Evolutionary conservation across 2,329 filamentous ascomycete genomes (phyloP), one percentile per base, ranked within the genome.

Genomic region (Microsporum ferrugineum): DNA sequence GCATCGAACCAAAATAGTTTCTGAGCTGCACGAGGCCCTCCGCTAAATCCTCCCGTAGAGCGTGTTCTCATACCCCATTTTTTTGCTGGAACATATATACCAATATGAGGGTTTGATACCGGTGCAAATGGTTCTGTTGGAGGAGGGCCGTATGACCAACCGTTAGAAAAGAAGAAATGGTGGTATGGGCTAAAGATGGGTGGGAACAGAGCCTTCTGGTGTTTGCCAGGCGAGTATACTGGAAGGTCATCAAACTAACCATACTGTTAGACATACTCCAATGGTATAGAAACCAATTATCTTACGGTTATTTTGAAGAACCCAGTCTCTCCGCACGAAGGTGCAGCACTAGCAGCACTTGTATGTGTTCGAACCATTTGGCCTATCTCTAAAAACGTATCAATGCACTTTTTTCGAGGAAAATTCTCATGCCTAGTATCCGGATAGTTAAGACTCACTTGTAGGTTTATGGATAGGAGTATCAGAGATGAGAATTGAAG

Each of bases 1-100:
- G 77, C 77, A 65, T 80, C 73, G 71, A 82, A 82, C 75, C 78
- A 80, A 71, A 77, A 82, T 7, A 75, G 74, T 8, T 72, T 67
- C 57, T 77, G 71, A 33, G 68, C 69, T 8, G 74, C 73, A 10
- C 74, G 75, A 33, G 73, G 72, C 1, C 78, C 78, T 7, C 76
- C 76, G 5, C 76, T 75, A 61, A 82, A 75, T 60, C 78, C 77
- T 12, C 79, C 79, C 1, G 75, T 72, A 2, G 72, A 66, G 57
- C 64, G 59, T 67, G 70, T 57, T 66, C 64, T 43, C 4, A 62
- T 62, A 7, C 45, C 45, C 10, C 64, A 61, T 17, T 69, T 68
- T 43, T 65, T 63, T 36, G 74, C 68, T 10, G 76, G 75, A 39
- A 79, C 67, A 68, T 77, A 80, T 63, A 79, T 76, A 23, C 76